Conservation (phyloP, 2,329 filamentous ascomycete species). For the Claviceps purpurea region DNA sequence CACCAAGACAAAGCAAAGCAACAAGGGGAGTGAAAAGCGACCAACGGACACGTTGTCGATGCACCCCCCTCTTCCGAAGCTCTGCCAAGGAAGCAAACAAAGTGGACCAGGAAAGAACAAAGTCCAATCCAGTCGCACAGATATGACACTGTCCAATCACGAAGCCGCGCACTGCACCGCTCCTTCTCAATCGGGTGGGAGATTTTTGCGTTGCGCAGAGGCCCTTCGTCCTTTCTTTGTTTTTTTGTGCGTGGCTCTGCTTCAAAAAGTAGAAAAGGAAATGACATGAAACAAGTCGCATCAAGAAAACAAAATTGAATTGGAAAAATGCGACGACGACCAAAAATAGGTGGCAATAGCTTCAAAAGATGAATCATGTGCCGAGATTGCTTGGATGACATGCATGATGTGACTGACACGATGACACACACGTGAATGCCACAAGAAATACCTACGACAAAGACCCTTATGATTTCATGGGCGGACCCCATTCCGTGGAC, state of each 20-base stretch:
- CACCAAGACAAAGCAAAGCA: no score
- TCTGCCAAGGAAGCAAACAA: not conserved
- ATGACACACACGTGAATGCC: not conserved
- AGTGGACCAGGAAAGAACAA: not conserved
- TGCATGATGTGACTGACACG: not conserved
- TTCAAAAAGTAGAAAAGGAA: not conserved
- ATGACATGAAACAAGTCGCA: not conserved
- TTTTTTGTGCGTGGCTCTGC: no score
- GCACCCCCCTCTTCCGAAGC: no score
- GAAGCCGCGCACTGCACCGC: not conserved
- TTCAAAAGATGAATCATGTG: not conserved
- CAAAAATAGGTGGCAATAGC: no score
- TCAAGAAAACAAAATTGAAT: not conserved
- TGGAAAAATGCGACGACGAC: no score
- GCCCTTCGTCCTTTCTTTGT: not conserved
- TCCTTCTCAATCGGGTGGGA: not conserved
- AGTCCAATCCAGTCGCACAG: not conserved
- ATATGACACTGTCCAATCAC: not conserved
- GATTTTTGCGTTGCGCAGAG: not conserved
- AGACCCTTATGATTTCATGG: slow-evolving; percentile 7
- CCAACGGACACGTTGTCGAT: no score
- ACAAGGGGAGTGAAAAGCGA: no score
- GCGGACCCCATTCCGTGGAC: not conserved
- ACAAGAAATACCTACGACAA: not conserved
- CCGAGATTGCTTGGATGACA: not conserved